Base-by-base conservation (phyloP, 768 basidiomycete species). In the Suillus hirtellus region DNA sequence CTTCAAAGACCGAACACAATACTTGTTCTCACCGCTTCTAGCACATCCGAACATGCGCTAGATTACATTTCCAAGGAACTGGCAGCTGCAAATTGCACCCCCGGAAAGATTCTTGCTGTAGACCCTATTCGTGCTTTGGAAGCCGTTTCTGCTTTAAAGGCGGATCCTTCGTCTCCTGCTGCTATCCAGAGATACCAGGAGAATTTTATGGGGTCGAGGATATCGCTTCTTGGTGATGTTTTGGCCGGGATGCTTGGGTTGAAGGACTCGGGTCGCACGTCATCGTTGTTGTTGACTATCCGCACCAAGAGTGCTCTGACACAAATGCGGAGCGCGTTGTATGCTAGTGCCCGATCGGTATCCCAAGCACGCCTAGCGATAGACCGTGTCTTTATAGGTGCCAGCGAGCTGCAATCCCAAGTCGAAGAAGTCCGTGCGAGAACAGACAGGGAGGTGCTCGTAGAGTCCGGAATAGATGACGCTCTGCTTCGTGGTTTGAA, bases 151-250 rank as follows among this genome's bases (percentile, higher is more conserved):
- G 66, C 77, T 31, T 74, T 93, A 40, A 81, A 78, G 64, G 67
- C 78, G 10, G 74, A 83, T 49, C 77, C 83, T 1, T 73, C 73
- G 4, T 84, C 84, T 1, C 65, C 84, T 15, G 67, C 77, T 3
- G 80, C 83, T 38, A 80, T 92, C 15, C 86, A 90, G 64, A 79
- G 76, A 63, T 93, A 86, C 72, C 89, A 90, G 69, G 81, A 85
- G 64, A 81, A 86, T 10, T 86, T 84, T 63, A 70, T 83, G 27
- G 82, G 78, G 8, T 92, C 90, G 21, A 77, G 80, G n/a, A 72
- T 92, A 34, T 82, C 87, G 9, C 69, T 76, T 27, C 65, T 90
- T 40, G 79, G 80, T 3, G 63, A 75, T 4, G 69, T 79, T 2
- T 72, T 90, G 43, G 58, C 71, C 27, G 67, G 64, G 47, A 19